phyloP scores from a whole-genome alignment of 352 stramenopile species.

The Pythium aphanidermatum region DNA sequence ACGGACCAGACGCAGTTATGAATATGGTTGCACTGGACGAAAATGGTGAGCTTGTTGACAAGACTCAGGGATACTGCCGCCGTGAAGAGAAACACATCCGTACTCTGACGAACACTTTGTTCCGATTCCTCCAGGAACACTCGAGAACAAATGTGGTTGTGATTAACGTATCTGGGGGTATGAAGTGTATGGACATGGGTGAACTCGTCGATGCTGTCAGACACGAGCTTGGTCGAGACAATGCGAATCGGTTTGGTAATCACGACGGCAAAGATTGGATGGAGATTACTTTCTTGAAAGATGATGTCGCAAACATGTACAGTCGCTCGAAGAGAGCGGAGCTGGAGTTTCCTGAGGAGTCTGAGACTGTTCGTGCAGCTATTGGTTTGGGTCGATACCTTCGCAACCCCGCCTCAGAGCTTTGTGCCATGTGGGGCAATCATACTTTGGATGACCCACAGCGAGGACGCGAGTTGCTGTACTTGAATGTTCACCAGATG shows the following conservation, averaged over 20 bases:
- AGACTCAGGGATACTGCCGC: slow-evolving; percentile 80
- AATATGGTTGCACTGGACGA: slow-evolving; percentile 82
- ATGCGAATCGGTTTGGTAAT: slow-evolving; percentile 65
- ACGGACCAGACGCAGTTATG: slow-evolving; percentile 66
- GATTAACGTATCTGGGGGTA: slow-evolving; percentile 84
- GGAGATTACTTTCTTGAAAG: slow-evolving; percentile 85
- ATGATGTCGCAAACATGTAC: slow-evolving; percentile 87
- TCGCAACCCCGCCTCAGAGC: slow-evolving; percentile 78
- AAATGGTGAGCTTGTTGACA: slow-evolving; percentile 83
- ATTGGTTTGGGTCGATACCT: slow-evolving; percentile 77
- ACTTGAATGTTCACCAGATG: slow-evolving; percentile 82
- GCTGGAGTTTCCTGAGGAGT: slow-evolving; percentile 81
- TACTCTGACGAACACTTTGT: slow-evolving; percentile 66
- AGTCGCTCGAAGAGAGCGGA: slow-evolving; percentile 81
- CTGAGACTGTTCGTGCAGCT: slow-evolving; percentile 65
- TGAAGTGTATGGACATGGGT: slow-evolving; percentile 89
- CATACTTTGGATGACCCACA: slow-evolving; percentile 70
- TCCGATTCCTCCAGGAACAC: slow-evolving; percentile 82
- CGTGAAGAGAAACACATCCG: slow-evolving; percentile 67
- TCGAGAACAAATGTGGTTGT: slow-evolving; percentile 77
- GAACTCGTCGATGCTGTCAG: slow-evolving; percentile 80
- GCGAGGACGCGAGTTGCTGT: slow-evolving; percentile 74
- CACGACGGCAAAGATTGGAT: slow-evolving; percentile 78
- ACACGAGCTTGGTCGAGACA: slow-evolving; percentile 61
- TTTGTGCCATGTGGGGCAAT: slow-evolving; percentile 85